Conservation (phyloP, 352 stramenopile genomes). For the Thraustochytrium striatum region DNA sequence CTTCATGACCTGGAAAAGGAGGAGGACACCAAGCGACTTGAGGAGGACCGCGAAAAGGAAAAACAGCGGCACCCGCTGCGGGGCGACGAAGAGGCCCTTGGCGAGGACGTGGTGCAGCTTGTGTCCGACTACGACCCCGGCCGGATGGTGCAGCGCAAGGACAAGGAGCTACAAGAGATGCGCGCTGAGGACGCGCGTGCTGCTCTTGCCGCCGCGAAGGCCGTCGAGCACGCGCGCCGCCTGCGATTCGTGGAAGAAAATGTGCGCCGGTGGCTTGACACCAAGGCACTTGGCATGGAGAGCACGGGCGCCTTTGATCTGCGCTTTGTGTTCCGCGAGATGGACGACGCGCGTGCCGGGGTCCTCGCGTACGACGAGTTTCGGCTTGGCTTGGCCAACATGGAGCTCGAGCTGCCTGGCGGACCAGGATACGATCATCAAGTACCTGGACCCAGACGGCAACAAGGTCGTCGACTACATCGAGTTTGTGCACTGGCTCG, state of each 20-base stretch:
- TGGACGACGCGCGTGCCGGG: background rate
- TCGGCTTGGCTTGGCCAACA: slow-evolving; percentile 7
- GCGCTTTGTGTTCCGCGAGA: slow-evolving; percentile 7
- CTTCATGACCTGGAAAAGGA: background rate
- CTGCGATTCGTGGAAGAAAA: slow-evolving; percentile 41
- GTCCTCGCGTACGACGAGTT: slow-evolving; percentile 20
- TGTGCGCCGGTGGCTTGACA: slow-evolving; percentile 20
- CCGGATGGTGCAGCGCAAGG: background rate
- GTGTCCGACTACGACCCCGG: background rate
- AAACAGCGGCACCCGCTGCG: background rate
- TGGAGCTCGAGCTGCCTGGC: slow-evolving; percentile 20
- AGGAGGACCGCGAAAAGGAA: background rate
- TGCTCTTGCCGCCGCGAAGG: background rate
- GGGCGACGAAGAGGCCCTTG: slow-evolving; percentile 19
- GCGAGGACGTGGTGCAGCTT: background rate
- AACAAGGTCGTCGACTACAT: slow-evolving; percentile 31
- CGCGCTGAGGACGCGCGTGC: background rate
- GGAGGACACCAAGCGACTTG: background rate
- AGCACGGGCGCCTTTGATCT: slow-evolving; percentile 10
- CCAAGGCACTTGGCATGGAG: background rate
- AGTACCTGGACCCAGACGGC: background rate
- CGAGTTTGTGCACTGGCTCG: slow-evolving; percentile 30
- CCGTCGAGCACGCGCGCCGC: slow-evolving; percentile 26
- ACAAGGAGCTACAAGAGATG: background rate
- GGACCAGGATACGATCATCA: slow-evolving; percentile 42